Percentiles rank a stretch among this genome's conserved stretches.
Evolutionary conservation across 2,329 filamentous ascomycete genomes (phyloP).

Genomic region (Pleomassaria siparia): DNA sequence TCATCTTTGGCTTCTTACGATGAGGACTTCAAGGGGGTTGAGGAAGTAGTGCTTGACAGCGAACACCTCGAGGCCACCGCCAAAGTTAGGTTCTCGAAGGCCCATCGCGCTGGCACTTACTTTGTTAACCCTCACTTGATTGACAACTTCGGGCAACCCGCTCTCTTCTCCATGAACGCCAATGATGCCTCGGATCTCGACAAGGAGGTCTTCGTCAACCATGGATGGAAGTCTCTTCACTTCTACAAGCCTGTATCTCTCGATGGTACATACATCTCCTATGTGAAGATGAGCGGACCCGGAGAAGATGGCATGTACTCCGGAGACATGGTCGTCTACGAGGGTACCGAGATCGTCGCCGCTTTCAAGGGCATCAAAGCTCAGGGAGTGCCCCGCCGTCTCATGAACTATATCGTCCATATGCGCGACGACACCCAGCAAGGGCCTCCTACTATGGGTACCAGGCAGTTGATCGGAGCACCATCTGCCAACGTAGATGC

Average conservation of each 20-base stretch:
- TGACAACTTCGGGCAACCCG: conserved; percentile 10
- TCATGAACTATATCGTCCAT: too few relatives aligned
- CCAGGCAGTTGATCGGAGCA: too few relatives aligned
- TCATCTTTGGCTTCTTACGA: conserved; percentile 12
- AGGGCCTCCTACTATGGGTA: too few relatives aligned
- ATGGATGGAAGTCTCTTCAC: conserved; percentile 20
- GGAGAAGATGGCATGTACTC: background rate
- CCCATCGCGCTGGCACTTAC: conserved; percentile 4
- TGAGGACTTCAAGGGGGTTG: conserved; percentile 13
- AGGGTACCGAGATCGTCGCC: too few relatives aligned
- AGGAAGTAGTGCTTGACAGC: conserved; percentile 18
- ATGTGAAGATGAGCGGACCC: conserved; percentile 1
- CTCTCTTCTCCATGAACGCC: conserved; percentile 22
- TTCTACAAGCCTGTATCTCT: conserved; percentile 5
- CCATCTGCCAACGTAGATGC: too few relatives aligned
- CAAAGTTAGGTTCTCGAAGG: conserved; percentile 8
- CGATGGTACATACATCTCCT: conserved; percentile 4
- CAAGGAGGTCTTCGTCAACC: conserved; percentile 16
- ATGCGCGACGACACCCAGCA: too few relatives aligned
- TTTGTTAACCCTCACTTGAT: conserved; percentile 12
- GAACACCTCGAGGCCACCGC: conserved; percentile 13
- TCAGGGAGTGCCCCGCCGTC: too few relatives aligned
- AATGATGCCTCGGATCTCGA: conserved; percentile 13
- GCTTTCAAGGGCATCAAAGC: too few relatives aligned
- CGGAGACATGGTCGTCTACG: too few relatives aligned